Evolutionary conservation across 345 rosid genomes (phyloP), one percentile per base, ranked within the genome.

Genomic region (Aegle marmelos): DNA sequence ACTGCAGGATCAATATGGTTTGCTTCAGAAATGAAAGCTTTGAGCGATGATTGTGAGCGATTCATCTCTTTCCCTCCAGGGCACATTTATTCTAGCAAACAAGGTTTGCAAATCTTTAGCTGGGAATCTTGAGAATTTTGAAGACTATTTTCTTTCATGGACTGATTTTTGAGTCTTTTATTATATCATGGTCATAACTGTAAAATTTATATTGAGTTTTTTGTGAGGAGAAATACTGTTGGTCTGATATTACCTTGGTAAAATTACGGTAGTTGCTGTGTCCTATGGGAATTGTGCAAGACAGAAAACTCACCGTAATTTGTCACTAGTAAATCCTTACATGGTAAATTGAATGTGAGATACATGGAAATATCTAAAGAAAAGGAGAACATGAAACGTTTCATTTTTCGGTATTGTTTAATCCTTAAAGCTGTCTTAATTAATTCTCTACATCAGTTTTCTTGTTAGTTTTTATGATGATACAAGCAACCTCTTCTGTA

Each of bases 21-120:
- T 88, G 95, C 97, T 83, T 93, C 97, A 22, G 97, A 93, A 87
- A 93, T 93, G 97, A 93, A 93, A 88, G 97, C 97, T 70, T 84
- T 93, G 79, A 88, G 92, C 80, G 97, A 93, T 76, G 97, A 91
- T 72, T 93, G 97, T 86, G 95, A 91, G 77, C 88, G 79, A 81
- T 93, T 93, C 84, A 86, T 89, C 66, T 83, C 88, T 76, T 90
- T 93, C 72, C 93, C 86, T 9, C 95, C 97, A 4, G 93, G 95
- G 54, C 94, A 93, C 76, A 82, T 91, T 76, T 93, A 91, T 79
- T 93, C 97, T n/a, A 93, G 97, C 88, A 93, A 91, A 84, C 86
- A 88, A 93, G 97, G 97, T 93, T 83, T 30, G 90, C 41, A 60
- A 57, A 57, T 61, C 65, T 45, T 73, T 62, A 66, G 65, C 48